phyloP scores from a whole-genome alignment of 305 asterid genomes.

The Fraxinus sp. region DNA sequence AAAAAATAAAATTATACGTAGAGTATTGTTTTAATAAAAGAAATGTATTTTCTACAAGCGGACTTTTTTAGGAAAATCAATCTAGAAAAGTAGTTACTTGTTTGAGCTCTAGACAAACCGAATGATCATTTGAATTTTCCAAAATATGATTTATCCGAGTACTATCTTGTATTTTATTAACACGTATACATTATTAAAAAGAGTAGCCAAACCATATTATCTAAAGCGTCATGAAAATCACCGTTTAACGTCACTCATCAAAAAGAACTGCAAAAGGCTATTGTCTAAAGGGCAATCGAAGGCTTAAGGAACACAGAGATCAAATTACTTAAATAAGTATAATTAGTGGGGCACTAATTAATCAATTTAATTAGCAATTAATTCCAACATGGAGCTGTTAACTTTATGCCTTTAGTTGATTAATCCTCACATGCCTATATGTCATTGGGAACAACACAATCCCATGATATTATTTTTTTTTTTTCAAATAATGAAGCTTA shows the following conservation, averaged over 20 bases:
- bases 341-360: conserved; percentile 40
- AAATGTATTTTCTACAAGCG: neutral
- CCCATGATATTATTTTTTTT: conserved; percentile 43
- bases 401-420: conserved; percentile 40
- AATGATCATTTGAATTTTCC: neutral
- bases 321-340: conserved; percentile 5
- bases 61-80: neutral
- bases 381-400: conserved; percentile 32
- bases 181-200: neutral
- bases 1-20: neutral
- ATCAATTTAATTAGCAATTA: conserved; percentile 38
- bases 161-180: neutral
- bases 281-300: conserved; percentile 64
- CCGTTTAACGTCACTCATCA: conserved; percentile 19
- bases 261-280: conserved; percentile 51
- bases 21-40: neutral
- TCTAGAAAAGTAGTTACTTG: neutral
- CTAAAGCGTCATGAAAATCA: neutral
- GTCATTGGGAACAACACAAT: conserved; percentile 79
- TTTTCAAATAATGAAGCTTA: conserved; percentile 53
- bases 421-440: conserved; percentile 64
- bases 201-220: neutral
- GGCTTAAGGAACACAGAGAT: conserved; percentile 22
- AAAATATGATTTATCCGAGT: neutral
- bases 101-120: neutral